Conservation (phyloP, 345 rosid species). For the Salix koriyanagi region DNA sequence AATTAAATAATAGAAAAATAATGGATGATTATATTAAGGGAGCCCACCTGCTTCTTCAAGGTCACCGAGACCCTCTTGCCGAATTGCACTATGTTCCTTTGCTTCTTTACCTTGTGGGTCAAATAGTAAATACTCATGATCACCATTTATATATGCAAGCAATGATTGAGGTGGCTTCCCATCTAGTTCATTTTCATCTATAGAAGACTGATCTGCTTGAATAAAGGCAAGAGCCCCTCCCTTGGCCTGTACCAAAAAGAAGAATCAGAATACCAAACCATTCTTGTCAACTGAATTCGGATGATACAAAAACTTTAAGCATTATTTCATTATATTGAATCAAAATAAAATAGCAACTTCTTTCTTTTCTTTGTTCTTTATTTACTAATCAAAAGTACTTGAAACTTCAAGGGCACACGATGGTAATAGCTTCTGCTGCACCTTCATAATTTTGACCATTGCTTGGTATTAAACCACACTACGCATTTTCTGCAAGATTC, state of each 20-base stretch:
- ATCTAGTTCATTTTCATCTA: conserved; percentile 28
- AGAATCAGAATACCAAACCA: conserved; percentile 7
- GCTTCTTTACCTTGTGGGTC: conserved; percentile 58
- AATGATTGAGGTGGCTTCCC: conserved; percentile 38
- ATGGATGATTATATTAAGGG: neutral
- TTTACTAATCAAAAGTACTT: neutral
- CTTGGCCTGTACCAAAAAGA: conserved; percentile 52
- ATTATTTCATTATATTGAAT: neutral
- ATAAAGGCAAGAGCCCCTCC: conserved; percentile 68
- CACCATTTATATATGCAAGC: conserved; percentile 67
- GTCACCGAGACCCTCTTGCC: conserved; percentile 24
- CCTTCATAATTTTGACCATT: neutral
- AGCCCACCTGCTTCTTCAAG: conserved; percentile 38
- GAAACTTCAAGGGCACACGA: neutral
- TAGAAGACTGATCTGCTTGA: conserved; percentile 29
- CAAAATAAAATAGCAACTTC: too few species aligned
- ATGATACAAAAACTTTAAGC: neutral
- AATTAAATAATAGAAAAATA: neutral
- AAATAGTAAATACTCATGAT: conserved; percentile 80
- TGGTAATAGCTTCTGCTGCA: neutral
- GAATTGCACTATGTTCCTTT: conserved; percentile 40
- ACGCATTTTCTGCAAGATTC: neutral
- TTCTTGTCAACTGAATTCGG: neutral
- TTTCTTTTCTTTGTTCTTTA: neutral
- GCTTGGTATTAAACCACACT: neutral